Conservation (phyloP, 306 rosid genomes). For the Malus asiatica region DNA sequence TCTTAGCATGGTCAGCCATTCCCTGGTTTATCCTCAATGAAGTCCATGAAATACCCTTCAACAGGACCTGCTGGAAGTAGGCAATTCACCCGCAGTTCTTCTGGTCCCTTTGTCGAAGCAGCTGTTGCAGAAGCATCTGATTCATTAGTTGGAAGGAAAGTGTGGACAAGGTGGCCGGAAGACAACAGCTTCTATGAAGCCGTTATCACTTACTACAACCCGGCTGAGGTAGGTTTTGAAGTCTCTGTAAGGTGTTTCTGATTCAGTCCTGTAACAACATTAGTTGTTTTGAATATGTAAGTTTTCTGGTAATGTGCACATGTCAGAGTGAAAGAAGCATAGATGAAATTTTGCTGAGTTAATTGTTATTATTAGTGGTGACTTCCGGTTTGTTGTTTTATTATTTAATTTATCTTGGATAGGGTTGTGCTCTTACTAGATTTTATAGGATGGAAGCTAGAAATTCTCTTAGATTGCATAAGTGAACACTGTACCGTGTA, state of each 20-base stretch:
- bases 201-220: slow-evolving; percentile 67
- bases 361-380: background rate
- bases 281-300: background rate
- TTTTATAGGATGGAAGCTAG: background rate
- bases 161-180: slow-evolving; percentile 95
- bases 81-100: slow-evolving; percentile 50
- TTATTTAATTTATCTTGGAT: background rate
- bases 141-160: slow-evolving; percentile 74
- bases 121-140: slow-evolving; percentile 45
- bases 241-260: slow-evolving; percentile 8
- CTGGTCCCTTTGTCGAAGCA: slow-evolving; percentile 44
- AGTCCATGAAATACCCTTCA: slow-evolving; percentile 45
- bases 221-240: slow-evolving; percentile 44
- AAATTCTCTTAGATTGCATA: background rate
- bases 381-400: background rate
- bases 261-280: background rate
- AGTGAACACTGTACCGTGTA: background rate
- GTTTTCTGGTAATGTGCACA: background rate
- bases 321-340: background rate
- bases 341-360: background rate
- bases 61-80: slow-evolving; percentile 47
- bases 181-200: slow-evolving; percentile 96
- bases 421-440: background rate
- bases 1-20: slow-evolving; percentile 46
- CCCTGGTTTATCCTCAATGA: slow-evolving; percentile 50